Evolutionary conservation across 345 rosid genomes (phyloP), one percentile per base, ranked within the genome.

Genomic region (Tarenaya hassleriana): DNA sequence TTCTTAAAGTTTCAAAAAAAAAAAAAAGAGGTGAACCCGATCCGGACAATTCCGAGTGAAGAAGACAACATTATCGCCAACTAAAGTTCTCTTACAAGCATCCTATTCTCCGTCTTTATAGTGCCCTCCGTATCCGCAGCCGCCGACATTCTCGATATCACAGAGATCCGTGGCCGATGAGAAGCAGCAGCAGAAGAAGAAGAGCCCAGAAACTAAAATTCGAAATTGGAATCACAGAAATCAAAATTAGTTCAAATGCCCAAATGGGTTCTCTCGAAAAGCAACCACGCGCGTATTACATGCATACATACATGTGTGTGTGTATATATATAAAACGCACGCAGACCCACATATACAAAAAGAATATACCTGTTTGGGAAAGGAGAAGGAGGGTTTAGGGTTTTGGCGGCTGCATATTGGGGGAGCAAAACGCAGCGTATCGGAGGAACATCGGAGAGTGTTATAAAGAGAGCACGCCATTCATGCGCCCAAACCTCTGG

Each of bases 101-200:
- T 86, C 61, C 91, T 74, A 59, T 84, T 80, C 41, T 57, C 83
- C 0, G 83, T 72, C 18, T 76, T 51, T 1, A 87, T 62, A 52
- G 72, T 78, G 41, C 73, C 84, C 60, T 82, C 91, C 4, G 87
- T 70, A 74, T 86, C 74, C 39, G 87, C 29, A 3, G 87, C 70
- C 75, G 88, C 74, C 39, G 87, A 82, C 92, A 75, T 73, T 52
- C 61, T 82, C 9, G 89, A 58, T 63, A 64, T 71, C 9, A 66
- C 80, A 10, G 52, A 58, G 55, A 68, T 43, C 58, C 59, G 47
- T 63, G 77, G 75, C 48, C 83, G 79, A 7, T 31, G 29, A 31
- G 66, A 7, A 67, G 57, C 18, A 31, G 66, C 9, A 67, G 57
- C 18, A 31, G 70, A 58, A 56, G 43, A 55, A 41, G 84, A 75